Evolutionary conservation across 768 basidiomycete species (phyloP), one percentile per base, ranked within the genome.

Genomic region (Termitomyces sp.): DNA sequence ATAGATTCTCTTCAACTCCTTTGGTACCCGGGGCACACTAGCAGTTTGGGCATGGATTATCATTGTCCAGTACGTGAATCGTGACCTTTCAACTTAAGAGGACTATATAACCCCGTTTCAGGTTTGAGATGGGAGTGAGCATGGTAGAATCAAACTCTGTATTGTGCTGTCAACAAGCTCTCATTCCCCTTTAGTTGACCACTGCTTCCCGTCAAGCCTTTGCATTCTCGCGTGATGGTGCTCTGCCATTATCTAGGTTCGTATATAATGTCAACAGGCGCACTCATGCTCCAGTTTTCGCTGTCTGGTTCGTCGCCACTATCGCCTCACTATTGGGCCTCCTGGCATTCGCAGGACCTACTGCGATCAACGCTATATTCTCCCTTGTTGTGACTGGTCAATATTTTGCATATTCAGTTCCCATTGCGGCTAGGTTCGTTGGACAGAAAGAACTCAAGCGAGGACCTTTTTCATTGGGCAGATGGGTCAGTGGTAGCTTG

Each of bases 301-400:
- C 83, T 4, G 87, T 87, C 33, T 86, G 84, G 82, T 82, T 82
- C 60, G 71, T 76, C 2, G 78, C 74, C 7, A 50, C 67, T 3
- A 51, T 72, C 18, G 66, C 83, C 0, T 66, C 77, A 5, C 66
- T 82, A 8, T 76, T 88, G 3, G 85, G 84, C 3, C 66, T 82
- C 20, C 74, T 88, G 24, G 75, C 79, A 16, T 84, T 88, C 38
- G 83, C 87, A 0, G 85, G 87, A 18, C 55, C 80, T 13, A 74
- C 76, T 32, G 86, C 87, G 5, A 84, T 85, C 68, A 75, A 79
- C 57, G 86, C 86, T 2, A 75, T 88, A 62, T 88, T 88, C 67
- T 69, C 83, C 1, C 68, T 85, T 12, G 78, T 76, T 1, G 76
- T 81, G n/a, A 74, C 76, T 2, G 80, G 75, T 18, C 76, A 81